Percentiles rank a stretch among this genome's conserved stretches.
Evolutionary conservation across 1,139 yeast species (phyloP).

Genomic region (Kodamaea sp.): DNA sequence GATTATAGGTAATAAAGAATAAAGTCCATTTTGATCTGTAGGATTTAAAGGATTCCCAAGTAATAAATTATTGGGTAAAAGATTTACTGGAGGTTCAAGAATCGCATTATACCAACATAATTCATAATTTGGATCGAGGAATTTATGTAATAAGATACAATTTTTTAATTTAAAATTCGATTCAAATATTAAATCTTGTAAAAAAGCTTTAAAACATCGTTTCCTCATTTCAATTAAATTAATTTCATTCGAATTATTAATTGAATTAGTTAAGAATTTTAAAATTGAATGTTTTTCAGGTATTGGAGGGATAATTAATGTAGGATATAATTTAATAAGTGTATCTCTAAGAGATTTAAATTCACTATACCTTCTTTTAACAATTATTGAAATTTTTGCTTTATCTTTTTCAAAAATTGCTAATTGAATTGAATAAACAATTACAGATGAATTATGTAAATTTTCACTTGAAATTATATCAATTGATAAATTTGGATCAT

Average conservation of each 20-base stretch:
- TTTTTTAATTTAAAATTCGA: conserved; percentile 24
- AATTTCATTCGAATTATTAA: conserved; percentile 36
- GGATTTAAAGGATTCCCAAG: conserved; percentile 46
- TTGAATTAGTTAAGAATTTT: conserved; percentile 38
- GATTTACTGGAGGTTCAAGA: conserved; percentile 43
- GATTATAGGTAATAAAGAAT: conserved; percentile 38
- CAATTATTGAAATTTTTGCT: conserved; percentile 25
- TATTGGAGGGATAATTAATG: conserved; percentile 51
- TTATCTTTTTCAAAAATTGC: conserved; percentile 12
- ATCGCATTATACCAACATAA: conserved; percentile 46
- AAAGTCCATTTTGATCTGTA: conserved; percentile 44
- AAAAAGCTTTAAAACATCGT: conserved; percentile 36
- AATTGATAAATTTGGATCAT: conserved; percentile 26
- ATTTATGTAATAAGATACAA: conserved; percentile 38
- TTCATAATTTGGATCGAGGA: conserved; percentile 48
- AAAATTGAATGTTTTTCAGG: conserved; percentile 56
- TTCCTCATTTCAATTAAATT: conserved; percentile 42
- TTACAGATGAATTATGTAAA: conserved; percentile 36
- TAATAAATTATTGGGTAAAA: conserved; percentile 38
- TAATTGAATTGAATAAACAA: conserved; percentile 40
- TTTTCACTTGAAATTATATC: conserved; percentile 37
- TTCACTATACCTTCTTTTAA: conserved; percentile 52
- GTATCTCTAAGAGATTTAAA: conserved; percentile 49
- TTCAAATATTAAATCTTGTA: conserved; percentile 34
- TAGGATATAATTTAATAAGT: conserved; percentile 45